A percentile compares a stretch with the other conserved stretches of the same genome.
Conservation (phyloP, 2,329 filamentous ascomycete genomes). For the Venturia asperata region DNA sequence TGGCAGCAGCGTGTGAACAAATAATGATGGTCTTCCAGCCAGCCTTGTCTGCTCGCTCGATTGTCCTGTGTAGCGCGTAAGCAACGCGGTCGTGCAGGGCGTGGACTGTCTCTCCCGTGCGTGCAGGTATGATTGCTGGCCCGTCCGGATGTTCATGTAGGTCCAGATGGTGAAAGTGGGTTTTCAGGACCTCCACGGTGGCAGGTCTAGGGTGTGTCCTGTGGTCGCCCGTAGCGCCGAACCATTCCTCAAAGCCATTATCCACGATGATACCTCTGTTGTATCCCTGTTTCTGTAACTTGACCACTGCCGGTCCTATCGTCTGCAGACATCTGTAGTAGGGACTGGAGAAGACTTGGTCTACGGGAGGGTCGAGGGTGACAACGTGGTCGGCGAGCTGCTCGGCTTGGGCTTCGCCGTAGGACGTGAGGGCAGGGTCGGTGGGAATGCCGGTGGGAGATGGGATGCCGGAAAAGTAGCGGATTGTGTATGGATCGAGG, state of each 20-base stretch:
- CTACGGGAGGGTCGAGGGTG: conserved; percentile 57
- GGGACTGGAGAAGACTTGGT: conserved; percentile 60
- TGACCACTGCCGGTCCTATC: conserved; percentile 30
- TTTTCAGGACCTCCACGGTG: conserved; percentile 49
- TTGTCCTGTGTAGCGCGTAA: conserved; percentile 60
- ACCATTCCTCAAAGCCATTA: conserved; percentile 68
- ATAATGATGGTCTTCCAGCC: conserved; percentile 63
- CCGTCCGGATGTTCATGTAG: conserved; percentile 38
- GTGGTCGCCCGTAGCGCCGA: conserved; percentile 55
- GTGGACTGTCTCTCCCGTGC: conserved; percentile 64
- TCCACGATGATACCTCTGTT: conserved; percentile 39
- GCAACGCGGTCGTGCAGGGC: conserved; percentile 76
- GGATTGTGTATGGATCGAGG: conserved; percentile 72
- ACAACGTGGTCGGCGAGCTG: conserved; percentile 64
- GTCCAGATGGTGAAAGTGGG: conserved; percentile 55
- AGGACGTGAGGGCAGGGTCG: conserved; percentile 78
- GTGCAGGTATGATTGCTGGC: conserved; percentile 40
- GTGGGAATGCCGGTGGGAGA: conserved; percentile 83
- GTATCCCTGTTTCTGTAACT: conserved; percentile 26
- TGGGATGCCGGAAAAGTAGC: conserved; percentile 64
- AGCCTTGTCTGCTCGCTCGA: conserved; percentile 61
- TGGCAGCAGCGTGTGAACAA: conserved; percentile 80
- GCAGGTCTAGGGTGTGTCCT: conserved; percentile 71
- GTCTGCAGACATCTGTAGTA: conserved; percentile 38
- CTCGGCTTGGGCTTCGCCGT: conserved; percentile 76